phyloP scores from a whole-genome alignment of 31 red algal species.

The Odonthalia washingtoniensis region DNA sequence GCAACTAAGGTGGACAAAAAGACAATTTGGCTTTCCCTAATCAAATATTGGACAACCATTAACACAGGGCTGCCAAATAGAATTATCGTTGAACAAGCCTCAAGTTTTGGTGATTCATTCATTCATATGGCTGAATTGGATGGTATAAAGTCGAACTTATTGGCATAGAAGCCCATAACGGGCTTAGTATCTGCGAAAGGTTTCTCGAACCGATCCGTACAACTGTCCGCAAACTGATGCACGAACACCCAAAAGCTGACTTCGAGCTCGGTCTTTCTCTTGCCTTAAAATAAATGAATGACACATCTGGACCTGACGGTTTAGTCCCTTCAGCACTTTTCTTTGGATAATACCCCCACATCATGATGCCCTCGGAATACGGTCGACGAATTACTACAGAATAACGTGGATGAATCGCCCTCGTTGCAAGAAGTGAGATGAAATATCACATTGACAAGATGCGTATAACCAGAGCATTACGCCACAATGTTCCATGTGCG shows the following conservation, averaged over 20 bases:
- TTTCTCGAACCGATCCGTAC: conserved; percentile 39
- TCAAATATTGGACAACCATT: conserved; percentile 19
- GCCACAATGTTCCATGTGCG: no score
- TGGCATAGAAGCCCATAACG: conserved; percentile 36
- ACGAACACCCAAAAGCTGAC: neutral
- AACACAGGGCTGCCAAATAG: conserved; percentile 49
- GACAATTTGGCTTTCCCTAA: neutral
- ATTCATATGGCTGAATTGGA: neutral
- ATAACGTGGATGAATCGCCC: no score
- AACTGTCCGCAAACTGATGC: conserved; percentile 18
- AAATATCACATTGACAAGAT: no score
- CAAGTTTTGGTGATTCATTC: conserved; percentile 32
- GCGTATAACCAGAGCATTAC: no score
- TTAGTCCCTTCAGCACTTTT: conserved; percentile 47
- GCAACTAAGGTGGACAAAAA: neutral
- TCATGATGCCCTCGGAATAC: no score
- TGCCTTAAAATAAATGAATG: conserved; percentile 41
- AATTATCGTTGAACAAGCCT: conserved; percentile 38
- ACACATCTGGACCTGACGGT: conserved; percentile 31
- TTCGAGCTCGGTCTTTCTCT: neutral
- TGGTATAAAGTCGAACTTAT: conserved; percentile 11
- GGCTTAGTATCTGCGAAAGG: conserved; percentile 42
- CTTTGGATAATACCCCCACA: conserved; percentile 26
- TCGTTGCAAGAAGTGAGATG: no score
- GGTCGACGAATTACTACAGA: neutral